Percentiles rank a stretch among this genome's conserved stretches.
Conservation (phyloP, 352 stramenopile genomes). For the Phytophthora quininea region DNA sequence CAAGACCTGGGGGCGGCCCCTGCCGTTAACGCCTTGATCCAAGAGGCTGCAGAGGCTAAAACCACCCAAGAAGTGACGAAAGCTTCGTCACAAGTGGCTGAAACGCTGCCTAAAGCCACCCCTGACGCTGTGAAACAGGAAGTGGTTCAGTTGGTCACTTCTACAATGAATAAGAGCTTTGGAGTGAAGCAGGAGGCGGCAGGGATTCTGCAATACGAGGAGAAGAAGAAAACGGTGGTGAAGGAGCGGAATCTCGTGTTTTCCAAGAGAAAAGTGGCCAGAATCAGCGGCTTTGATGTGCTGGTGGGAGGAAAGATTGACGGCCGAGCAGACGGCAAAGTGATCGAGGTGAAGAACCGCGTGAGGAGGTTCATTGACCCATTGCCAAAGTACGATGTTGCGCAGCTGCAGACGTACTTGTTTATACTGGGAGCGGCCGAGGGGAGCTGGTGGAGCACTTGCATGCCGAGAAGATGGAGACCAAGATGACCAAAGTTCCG, state of each 20-base stretch:
- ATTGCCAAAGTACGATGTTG: conserved; percentile 81
- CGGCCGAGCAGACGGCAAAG: conserved; percentile 71
- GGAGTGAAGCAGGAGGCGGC: conserved; percentile 64
- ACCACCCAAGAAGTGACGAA: conserved; percentile 49
- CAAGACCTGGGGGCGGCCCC: conserved; percentile 53
- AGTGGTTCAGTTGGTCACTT: conserved; percentile 77
- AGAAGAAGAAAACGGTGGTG: conserved; percentile 59
- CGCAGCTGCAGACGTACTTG: conserved; percentile 86
- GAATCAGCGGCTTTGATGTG: conserved; percentile 53
- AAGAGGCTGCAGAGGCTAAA: conserved; percentile 54
- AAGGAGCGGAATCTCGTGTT: conserved; percentile 79
- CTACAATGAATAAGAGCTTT: conserved; percentile 84
- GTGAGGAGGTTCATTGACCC: conserved; percentile 71
- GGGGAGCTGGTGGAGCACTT: conserved; percentile 87
- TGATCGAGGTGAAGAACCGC: conserved; percentile 89
- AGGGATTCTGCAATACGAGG: conserved; percentile 75
- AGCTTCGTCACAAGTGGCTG: conserved; percentile 50
- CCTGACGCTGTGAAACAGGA: conserved; percentile 60
- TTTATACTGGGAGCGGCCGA: conserved; percentile 73
- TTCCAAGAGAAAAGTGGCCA: conserved; percentile 70
- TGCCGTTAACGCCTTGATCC: conserved; percentile 63
- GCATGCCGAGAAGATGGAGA: conserved; percentile 55
- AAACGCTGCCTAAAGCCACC: conserved; percentile 52
- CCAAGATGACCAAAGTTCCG: conserved; percentile 70
- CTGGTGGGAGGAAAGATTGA: conserved; percentile 87